phyloP scores from a whole-genome alignment of 768 basidiomycete species.

The Serpula lacrymans region DNA sequence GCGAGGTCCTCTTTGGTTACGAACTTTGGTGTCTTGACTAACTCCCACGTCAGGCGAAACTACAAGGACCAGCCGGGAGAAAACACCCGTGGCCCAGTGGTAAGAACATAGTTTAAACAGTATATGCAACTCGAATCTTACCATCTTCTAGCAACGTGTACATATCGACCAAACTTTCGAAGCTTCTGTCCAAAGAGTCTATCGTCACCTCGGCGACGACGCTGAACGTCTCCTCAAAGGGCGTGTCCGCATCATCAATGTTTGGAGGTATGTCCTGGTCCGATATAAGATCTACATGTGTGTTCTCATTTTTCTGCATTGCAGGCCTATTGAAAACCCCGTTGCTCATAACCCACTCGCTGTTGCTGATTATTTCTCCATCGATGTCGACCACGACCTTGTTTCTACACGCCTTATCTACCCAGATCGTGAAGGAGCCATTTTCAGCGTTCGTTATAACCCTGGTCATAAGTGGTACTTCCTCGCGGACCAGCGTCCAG shows the following conservation, averaged over 20 bases:
- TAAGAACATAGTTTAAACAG: constrained; percentile 13
- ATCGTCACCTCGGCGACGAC: constrained; percentile 35
- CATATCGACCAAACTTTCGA: constrained; percentile 45
- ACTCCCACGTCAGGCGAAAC: too few species aligned
- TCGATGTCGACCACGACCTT: constrained; percentile 35
- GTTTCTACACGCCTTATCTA: constrained; percentile 34
- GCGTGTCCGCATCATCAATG: constrained; percentile 43
- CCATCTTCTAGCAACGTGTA: constrained; percentile 34
- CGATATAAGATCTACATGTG: not conserved
- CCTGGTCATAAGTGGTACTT: constrained; percentile 38
- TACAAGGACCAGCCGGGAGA: constrained; percentile 7
- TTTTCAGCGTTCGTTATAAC: constrained; percentile 33
- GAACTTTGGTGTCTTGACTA: too few species aligned
- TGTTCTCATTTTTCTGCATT: constrained; percentile 1
- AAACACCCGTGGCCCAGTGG: constrained; percentile 30
- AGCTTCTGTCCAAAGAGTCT: constrained; percentile 35
- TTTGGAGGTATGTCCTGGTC: constrained; percentile 33
- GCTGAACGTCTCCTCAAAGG: constrained; percentile 39
- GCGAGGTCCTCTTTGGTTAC: constrained; percentile 7
- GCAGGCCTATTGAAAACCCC: constrained; percentile 33
- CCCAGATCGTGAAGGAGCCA: constrained; percentile 30
- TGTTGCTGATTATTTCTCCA: constrained; percentile 36
- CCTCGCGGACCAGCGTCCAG: constrained; percentile 35
- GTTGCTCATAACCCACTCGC: constrained; percentile 40
- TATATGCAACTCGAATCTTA: not conserved